Percentiles rank a stretch among this genome's conserved stretches.
These are phyloP conservation scores for Liriodendron chinense DNA, from an alignment of 164 flowering plant species.

Conservation along the genomic window DNA sequence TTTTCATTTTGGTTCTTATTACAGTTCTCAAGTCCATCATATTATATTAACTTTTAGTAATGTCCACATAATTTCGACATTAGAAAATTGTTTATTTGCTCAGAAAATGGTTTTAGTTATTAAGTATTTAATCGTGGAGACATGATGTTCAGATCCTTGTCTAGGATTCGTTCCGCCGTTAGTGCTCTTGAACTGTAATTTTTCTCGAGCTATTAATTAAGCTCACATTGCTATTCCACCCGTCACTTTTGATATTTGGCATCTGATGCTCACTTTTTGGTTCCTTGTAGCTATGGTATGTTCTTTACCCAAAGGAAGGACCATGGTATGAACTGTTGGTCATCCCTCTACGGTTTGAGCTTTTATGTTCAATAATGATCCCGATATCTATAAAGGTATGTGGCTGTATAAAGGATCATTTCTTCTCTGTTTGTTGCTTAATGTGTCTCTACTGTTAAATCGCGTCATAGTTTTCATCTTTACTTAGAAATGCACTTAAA, in stretches of 20 bases:
- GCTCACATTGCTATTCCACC: background rate
- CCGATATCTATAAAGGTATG: slow-evolving; percentile 96
- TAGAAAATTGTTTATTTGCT: background rate
- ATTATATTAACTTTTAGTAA: no score
- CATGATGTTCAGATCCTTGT: background rate
- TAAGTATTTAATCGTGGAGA: background rate
- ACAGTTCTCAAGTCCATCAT: no score
- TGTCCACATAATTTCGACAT: background rate
- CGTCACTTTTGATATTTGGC: background rate
- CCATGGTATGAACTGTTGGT: slow-evolving; percentile 97
- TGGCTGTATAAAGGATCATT: background rate
- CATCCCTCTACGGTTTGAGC: slow-evolving; percentile 98
- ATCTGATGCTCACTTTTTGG: background rate
- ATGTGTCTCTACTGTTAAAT: background rate
- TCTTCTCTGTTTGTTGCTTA: background rate
- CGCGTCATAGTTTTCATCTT: background rate
- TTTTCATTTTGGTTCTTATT: no score
- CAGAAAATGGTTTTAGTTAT: background rate
- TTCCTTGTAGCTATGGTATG: slow-evolving; percentile 88
- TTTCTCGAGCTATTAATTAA: background rate
- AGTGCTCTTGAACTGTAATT: background rate
- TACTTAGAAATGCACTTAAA: background rate
- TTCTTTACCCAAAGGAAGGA: slow-evolving; percentile 75
- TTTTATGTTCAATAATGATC: slow-evolving; percentile 98
- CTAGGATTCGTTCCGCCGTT: background rate